A percentile compares a stretch with the other conserved stretches of the same genome.
Conservation (phyloP, 768 basidiomycete genomes). For the Dendrothele bispora region DNA sequence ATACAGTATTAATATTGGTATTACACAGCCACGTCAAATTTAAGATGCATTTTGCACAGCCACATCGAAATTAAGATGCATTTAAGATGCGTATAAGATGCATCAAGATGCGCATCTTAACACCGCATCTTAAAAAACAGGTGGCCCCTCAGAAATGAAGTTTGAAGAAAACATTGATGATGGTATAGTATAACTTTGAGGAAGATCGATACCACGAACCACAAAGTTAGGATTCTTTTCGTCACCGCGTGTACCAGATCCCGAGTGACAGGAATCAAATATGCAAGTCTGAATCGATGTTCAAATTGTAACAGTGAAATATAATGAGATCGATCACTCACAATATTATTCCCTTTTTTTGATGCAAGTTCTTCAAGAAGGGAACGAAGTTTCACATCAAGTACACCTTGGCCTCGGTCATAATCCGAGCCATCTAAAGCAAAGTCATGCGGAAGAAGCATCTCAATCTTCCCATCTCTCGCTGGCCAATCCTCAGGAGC, state of each 20-base stretch:
- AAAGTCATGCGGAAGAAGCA: slow-evolving; percentile 18
- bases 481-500: slow-evolving; percentile 14
- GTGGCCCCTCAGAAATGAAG: too few species aligned
- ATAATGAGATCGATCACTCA: slow-evolving; percentile 24
- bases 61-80: too few species aligned
- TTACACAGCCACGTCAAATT: too few species aligned
- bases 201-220: slow-evolving; percentile 5
- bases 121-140: too few species aligned
- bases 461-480: slow-evolving; percentile 11
- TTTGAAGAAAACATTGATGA: not conserved
- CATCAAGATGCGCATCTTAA: too few species aligned
- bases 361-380: slow-evolving; percentile 23
- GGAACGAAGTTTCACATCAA: slow-evolving; percentile 23
- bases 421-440: not conserved
- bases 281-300: slow-evolving; percentile 32
- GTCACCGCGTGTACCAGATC: slow-evolving; percentile 17
- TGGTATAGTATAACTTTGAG: not conserved
- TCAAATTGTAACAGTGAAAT: too few species aligned
- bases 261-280: slow-evolving; percentile 34
- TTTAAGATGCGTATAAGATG: too few species aligned
- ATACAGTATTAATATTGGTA: too few species aligned
- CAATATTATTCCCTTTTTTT: slow-evolving; percentile 22
- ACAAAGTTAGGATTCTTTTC: not conserved
- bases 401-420: slow-evolving; percentile 16
- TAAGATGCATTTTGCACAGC: too few species aligned